Percentiles rank a stretch among this genome's conserved stretches.
phyloP scores from a whole-genome alignment of 139 green algal species.

The Closterium sp. region DNA sequence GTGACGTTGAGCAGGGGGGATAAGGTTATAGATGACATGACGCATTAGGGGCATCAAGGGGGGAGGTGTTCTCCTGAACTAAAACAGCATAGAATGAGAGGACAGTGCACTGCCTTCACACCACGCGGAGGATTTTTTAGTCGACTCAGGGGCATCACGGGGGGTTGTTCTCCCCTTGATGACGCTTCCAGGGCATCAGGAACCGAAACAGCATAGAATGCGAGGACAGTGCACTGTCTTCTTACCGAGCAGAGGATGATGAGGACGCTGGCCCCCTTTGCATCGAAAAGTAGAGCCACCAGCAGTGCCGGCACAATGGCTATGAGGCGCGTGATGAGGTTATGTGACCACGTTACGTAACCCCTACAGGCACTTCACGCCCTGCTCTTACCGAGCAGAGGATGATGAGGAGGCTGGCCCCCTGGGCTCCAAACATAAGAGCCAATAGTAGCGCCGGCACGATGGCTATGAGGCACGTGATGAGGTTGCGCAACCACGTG shows the following conservation, averaged over 20 bases:
- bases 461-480: conserved; percentile 58
- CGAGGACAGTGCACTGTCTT: too few relatives aligned
- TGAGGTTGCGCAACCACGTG: conserved; percentile 51
- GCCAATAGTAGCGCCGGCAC: conserved; percentile 51
- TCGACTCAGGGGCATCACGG: too few relatives aligned
- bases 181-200: too few relatives aligned
- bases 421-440: conserved; percentile 45
- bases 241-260: background rate
- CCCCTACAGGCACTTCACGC: background rate
- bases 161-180: too few relatives aligned
- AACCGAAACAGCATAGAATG: too few relatives aligned
- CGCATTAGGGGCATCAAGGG: too few relatives aligned
- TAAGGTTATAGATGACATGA: too few relatives aligned
- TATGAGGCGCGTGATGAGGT: background rate
- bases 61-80: too few relatives aligned
- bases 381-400: conserved; percentile 36
- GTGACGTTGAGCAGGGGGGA: conserved; percentile 47
- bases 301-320: background rate
- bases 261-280: background rate
- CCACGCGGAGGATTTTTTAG: too few relatives aligned
- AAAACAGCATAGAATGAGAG: too few relatives aligned
- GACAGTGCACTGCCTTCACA: too few relatives aligned
- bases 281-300: background rate
- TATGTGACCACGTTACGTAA: background rate
- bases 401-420: conserved; percentile 56